Conservation (phyloP, 371 early-diverging fungal genomes). For the Catenaria anguillulae region DNA sequence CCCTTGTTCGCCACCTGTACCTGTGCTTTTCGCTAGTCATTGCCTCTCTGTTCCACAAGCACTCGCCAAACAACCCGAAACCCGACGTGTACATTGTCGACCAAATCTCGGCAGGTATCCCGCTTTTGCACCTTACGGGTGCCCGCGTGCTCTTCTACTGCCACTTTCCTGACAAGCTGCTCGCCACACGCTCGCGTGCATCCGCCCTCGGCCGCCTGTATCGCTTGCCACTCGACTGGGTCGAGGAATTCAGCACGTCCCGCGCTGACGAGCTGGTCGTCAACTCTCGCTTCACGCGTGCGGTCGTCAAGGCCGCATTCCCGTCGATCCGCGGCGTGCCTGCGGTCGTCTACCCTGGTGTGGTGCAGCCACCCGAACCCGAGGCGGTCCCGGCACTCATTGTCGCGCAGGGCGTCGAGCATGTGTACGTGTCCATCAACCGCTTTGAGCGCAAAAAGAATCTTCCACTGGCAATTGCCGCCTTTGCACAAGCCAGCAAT, state of each 20-base stretch:
- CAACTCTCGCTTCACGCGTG: conserved; percentile 77
- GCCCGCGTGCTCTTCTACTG: conserved; percentile 81
- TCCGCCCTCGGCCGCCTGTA: conserved; percentile 53
- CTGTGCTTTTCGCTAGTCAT: background rate
- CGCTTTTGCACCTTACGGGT: conserved; percentile 44
- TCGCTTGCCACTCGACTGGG: conserved; percentile 58
- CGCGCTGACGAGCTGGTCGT: conserved; percentile 77
- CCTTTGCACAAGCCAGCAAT: conserved; percentile 38
- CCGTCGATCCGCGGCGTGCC: conserved; percentile 38
- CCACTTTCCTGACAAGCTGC: conserved; percentile 85
- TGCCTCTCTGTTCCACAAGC: too few species aligned
- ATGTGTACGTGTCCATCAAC: conserved; percentile 50
- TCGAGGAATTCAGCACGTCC: conserved; percentile 74
- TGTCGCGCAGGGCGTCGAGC: background rate
- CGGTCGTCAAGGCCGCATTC: conserved; percentile 58
- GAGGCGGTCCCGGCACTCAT: background rate
- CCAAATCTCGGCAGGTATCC: conserved; percentile 73
- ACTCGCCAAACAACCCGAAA: too few species aligned
- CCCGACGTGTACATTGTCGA: conserved; percentile 74
- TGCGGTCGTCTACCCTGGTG: conserved; percentile 71
- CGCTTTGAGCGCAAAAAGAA: conserved; percentile 92
- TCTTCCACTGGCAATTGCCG: conserved; percentile 60
- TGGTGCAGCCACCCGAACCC: conserved; percentile 48
- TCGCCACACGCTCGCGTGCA: conserved; percentile 31
- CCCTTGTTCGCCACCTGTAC: conserved; percentile 58